Evolutionary conservation across 2,329 filamentous ascomycete species (phyloP).

Genomic region (Fulvia fulva): DNA sequence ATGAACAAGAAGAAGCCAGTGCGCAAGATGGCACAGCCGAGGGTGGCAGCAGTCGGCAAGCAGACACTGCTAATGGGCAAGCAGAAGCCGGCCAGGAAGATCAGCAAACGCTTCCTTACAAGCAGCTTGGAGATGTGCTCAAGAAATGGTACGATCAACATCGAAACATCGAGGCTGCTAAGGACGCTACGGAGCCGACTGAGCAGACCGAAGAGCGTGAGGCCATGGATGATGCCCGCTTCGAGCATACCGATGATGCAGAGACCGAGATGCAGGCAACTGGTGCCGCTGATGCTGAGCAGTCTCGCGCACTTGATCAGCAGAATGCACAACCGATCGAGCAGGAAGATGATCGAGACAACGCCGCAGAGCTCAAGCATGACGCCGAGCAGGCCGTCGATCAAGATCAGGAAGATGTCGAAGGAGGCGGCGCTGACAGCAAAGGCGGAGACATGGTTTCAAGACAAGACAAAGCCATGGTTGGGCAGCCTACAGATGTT

Average conservation of each 20-base stretch:
- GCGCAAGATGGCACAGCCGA: slow-evolving; percentile 24
- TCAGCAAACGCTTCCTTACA: slow-evolving; percentile 66
- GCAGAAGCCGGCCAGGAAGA: slow-evolving; percentile 14
- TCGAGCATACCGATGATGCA: slow-evolving; percentile 85
- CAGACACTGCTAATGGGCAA: slow-evolving; percentile 17
- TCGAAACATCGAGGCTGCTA: slow-evolving; percentile 66
- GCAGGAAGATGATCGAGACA: slow-evolving; percentile 36
- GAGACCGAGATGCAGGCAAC: slow-evolving; percentile 86
- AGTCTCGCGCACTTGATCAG: slow-evolving; percentile 80
- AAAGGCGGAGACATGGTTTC: slow-evolving; percentile 14
- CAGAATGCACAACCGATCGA: slow-evolving; percentile 77
- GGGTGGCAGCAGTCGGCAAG: slow-evolving; percentile 16
- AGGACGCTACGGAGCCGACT: slow-evolving; percentile 43
- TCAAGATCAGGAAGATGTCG: slow-evolving; percentile 29
- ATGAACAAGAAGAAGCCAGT: slow-evolving; percentile 21
- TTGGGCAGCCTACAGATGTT: slow-evolving; percentile 43
- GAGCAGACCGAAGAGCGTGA: slow-evolving; percentile 46
- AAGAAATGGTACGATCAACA: slow-evolving; percentile 91
- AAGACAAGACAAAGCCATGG: slow-evolving; percentile 37
- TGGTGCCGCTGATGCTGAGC: slow-evolving; percentile 81
- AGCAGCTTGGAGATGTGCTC: slow-evolving; percentile 87
- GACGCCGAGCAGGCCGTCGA: slow-evolving; percentile 30
- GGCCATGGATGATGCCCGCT: slow-evolving; percentile 73
- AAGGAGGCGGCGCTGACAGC: slow-evolving; percentile 10
- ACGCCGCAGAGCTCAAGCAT: slow-evolving; percentile 29